phyloP scores from a whole-genome alignment of 495 filamentous ascomycete genomes.

The Neurospora cerealis region DNA sequence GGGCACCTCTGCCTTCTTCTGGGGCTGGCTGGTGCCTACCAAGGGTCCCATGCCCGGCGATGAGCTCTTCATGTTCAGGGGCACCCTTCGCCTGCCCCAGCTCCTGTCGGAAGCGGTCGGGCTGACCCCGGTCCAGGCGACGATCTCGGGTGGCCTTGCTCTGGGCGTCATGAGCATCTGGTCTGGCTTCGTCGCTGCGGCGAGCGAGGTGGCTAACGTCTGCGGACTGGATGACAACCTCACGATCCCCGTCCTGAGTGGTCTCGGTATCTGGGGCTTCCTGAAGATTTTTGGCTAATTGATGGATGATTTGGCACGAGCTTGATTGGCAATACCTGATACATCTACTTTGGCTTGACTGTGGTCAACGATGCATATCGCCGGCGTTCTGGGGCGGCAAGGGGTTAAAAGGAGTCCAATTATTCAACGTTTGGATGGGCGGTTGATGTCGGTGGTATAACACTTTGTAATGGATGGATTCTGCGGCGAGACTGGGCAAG shows the following conservation, averaged over 20 bases:
- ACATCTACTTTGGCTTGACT: constrained; percentile 1
- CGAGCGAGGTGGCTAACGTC: constrained; percentile 82
- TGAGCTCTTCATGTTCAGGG: constrained; percentile 73
- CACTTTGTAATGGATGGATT: background rate
- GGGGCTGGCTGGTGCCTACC: constrained; percentile 71
- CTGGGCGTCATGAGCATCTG: constrained; percentile 79
- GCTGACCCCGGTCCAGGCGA: constrained; percentile 33
- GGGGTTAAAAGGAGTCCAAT: background rate
- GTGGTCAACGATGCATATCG: constrained; percentile 3
- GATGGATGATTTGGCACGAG: background rate
- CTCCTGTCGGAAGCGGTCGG: constrained; percentile 40
- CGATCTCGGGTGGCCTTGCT: constrained; percentile 58
- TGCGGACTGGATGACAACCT: constrained; percentile 96
- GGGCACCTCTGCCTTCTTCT: constrained; percentile 71
- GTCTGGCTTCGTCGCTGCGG: constrained; percentile 76
- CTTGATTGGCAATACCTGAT: background rate
- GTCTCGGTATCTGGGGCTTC: constrained; percentile 85
- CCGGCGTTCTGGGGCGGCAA: background rate
- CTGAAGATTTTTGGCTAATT: constrained; percentile 75
- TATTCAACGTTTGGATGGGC: background rate
- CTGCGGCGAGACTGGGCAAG: background rate
- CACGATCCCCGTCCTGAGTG: constrained; percentile 87
- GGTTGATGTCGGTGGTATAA: background rate
- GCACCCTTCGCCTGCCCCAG: constrained; percentile 54
- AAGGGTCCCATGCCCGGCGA: constrained; percentile 57